These are phyloP conservation scores for Cochlearia excelsa DNA, from an alignment of 345 rosid genomes.

Conservation along the genomic window DNA sequence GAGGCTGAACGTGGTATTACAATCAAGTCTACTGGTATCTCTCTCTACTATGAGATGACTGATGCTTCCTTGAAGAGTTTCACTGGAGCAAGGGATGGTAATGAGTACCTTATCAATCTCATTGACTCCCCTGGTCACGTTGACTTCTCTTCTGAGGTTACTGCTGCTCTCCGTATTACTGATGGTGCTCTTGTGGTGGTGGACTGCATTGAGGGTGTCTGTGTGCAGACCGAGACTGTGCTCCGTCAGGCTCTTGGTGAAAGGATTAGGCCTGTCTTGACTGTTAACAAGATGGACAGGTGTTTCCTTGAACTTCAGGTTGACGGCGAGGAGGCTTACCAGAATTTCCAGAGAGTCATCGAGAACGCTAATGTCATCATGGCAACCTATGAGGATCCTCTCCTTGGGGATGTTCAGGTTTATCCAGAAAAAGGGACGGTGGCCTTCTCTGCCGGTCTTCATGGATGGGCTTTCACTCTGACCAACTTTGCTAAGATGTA, in stretches of 20 bases:
- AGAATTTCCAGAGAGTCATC: constrained; percentile 71
- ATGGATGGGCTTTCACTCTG: constrained; percentile 79
- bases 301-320: constrained; percentile 88
- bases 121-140: constrained; percentile 83
- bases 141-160: constrained; percentile 82
- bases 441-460: constrained; percentile 83
- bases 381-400: constrained; percentile 87
- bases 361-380: constrained; percentile 81
- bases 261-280: constrained; percentile 77
- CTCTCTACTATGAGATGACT: constrained; percentile 70
- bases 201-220: constrained; percentile 79
- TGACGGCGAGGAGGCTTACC: constrained; percentile 88
- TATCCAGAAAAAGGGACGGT: constrained; percentile 83
- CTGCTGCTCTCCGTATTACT: constrained; percentile 85
- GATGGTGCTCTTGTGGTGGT: constrained; percentile 90
- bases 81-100: constrained; percentile 59
- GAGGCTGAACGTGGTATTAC: constrained; percentile 91
- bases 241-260: constrained; percentile 86
- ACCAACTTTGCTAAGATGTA: constrained; percentile 86
- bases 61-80: constrained; percentile 51
- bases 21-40: constrained; percentile 78
- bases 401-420: constrained; percentile 75
- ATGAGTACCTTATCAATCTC: constrained; percentile 75
- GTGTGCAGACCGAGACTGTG: constrained; percentile 82
- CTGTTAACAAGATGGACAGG: constrained; percentile 87